phyloP scores from a whole-genome alignment of 768 basidiomycete genomes.

The Suillus subaureus region DNA sequence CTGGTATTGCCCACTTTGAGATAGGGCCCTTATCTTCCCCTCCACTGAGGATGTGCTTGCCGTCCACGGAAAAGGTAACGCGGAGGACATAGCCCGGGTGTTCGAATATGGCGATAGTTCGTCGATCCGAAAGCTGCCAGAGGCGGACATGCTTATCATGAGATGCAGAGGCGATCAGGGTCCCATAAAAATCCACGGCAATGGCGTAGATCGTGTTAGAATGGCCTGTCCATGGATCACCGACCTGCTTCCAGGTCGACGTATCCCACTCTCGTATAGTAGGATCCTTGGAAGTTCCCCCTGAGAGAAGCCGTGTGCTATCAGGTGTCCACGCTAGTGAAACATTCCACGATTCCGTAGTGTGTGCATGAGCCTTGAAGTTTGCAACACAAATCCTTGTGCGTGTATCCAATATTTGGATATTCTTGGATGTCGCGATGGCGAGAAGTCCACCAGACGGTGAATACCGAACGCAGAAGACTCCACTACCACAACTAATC shows the following conservation, averaged over 20 bases:
- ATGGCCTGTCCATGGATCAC: neutral
- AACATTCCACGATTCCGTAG: neutral
- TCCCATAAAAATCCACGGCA: neutral
- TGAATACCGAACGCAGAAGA: neutral
- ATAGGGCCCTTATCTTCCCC: neutral
- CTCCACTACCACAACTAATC: neutral
- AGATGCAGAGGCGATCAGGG: neutral
- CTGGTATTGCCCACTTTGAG: neutral
- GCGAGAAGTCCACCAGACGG: neutral
- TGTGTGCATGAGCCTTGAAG: neutral
- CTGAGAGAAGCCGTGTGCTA: neutral
- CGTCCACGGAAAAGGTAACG: neutral
- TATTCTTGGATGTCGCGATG: neutral
- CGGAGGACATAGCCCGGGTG: neutral
- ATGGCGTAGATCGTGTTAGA: neutral
- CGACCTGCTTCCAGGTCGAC: neutral
- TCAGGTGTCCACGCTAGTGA: neutral
- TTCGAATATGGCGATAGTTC: neutral
- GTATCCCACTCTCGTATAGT: conserved; percentile 2
- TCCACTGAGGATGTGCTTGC: neutral
- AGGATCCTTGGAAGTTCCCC: neutral
- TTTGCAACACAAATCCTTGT: neutral
- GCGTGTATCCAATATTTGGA: neutral
- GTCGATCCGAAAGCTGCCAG: neutral
- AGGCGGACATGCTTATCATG: neutral